A percentile compares a stretch with the other conserved stretches of the same genome.
Conservation (phyloP, 805 yeast genomes). For the Suhomyces faveliae region DNA sequence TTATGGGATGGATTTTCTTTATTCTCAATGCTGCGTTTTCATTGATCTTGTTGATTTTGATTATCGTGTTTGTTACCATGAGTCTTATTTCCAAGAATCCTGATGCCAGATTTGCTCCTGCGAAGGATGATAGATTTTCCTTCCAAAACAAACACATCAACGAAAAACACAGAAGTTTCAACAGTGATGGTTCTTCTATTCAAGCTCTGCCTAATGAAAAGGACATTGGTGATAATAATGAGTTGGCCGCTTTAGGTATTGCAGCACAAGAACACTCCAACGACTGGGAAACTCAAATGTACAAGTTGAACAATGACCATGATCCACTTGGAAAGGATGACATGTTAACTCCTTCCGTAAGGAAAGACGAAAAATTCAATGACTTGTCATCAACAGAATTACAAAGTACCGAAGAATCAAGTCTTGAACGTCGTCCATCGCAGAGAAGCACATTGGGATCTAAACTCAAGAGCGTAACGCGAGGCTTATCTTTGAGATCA, state of each 20-base stretch:
- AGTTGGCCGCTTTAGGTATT: constrained; percentile 60
- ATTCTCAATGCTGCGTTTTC: constrained; percentile 87
- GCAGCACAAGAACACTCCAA: constrained; percentile 81
- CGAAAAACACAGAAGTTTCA: background rate
- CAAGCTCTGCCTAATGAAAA: constrained; percentile 2
- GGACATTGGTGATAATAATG: constrained; percentile 9
- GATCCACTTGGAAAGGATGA: constrained; percentile 17
- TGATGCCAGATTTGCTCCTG: constrained; percentile 83
- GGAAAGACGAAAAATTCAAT: constrained; percentile 19
- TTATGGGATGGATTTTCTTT: constrained; percentile 92
- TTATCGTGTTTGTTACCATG: constrained; percentile 62
- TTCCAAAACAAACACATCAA: constrained; percentile 53
- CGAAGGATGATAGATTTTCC: constrained; percentile 88
- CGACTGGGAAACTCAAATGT: constrained; percentile 71
- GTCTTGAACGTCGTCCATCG: constrained; percentile 3
- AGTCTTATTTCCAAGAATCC: constrained; percentile 79
- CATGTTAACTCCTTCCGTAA: constrained; percentile 33
- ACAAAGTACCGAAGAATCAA: background rate
- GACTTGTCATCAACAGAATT: constrained; percentile 7
- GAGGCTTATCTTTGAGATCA: constrained; percentile 37
- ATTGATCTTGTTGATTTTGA: constrained; percentile 65
- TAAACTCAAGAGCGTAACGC: constrained; percentile 43
- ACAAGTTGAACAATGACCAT: constrained; percentile 38
- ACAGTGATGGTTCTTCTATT: background rate
- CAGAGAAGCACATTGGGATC: constrained; percentile 26